Conservation (phyloP, 2,329 filamentous ascomycete species). For the Fusarium citri region DNA sequence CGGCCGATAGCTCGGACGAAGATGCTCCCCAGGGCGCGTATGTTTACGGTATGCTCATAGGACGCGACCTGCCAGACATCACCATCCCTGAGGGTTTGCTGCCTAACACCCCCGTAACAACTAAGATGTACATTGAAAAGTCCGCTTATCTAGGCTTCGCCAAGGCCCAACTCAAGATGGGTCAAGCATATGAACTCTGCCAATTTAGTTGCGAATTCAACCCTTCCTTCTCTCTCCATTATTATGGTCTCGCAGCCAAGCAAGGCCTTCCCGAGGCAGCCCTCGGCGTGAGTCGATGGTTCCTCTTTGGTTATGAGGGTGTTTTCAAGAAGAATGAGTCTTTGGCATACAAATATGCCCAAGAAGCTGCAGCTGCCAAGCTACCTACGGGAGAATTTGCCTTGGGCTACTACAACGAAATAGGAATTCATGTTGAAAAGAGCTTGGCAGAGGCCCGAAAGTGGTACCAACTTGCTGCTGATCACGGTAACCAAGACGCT, state of each 20-base stretch:
- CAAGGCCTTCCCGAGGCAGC: conserved; percentile 95
- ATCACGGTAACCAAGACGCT: conserved; percentile 93
- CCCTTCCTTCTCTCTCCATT: conserved; percentile 90
- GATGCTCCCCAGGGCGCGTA: conserved; percentile 97
- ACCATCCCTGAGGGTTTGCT: conserved; percentile 77
- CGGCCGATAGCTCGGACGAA: conserved; percentile 90
- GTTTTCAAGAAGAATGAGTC: conserved; percentile 96
- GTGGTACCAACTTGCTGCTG: conserved; percentile 92
- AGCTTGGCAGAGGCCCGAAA: conserved; percentile 83
- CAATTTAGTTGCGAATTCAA: conserved; percentile 95
- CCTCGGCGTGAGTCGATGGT: conserved; percentile 98
- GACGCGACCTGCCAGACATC: conserved; percentile 91
- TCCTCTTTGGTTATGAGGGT: conserved; percentile 92
- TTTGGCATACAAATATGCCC: conserved; percentile 89
- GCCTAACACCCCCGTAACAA: conserved; percentile 76
- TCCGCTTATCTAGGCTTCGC: conserved; percentile 95
- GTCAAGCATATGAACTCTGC: conserved; percentile 92
- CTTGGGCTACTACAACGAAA: conserved; percentile 96
- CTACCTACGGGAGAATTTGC: conserved; percentile 94
- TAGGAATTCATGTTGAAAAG: conserved; percentile 90
- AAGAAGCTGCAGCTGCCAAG: conserved; percentile 83
- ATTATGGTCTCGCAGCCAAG: conserved; percentile 91
- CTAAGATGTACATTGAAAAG: conserved; percentile 93
- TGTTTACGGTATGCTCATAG: conserved; percentile 93
- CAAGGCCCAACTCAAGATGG: conserved; percentile 98